Base-by-base conservation (phyloP, 2,329 filamentous ascomycete genomes). In the Aureobasidium sp. region DNA sequence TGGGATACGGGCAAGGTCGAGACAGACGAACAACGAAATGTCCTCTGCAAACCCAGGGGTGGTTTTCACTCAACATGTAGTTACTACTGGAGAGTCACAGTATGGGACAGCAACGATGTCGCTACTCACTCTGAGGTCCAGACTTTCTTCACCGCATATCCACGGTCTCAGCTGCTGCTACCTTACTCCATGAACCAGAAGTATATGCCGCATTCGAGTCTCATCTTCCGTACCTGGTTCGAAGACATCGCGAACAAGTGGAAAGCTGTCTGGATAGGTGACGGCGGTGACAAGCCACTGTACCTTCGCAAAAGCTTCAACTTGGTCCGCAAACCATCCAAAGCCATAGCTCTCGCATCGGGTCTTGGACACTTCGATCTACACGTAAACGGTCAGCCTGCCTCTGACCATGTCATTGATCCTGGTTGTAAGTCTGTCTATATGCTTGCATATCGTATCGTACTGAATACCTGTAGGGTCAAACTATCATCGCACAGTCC, bases 221-320 rank as follows among this genome's bases (percentile, higher is more conserved):
- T 77, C 13, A 76, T 77, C 60, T 76, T 77, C 61, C 70, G 74
- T 32, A 72, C 74, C 5, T 77, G 74, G 75, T 76, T 76, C 55
- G 74, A 76, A 64, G 72, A 76, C 42, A 71, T 74, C 61, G 64
- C 66, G 21, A 74, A 76, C 62, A 68, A 73, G 39, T 76, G 74
- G 73, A 75, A 76, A 59, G 74, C 69, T 4, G 73, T 75, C 2
- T 76, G 74, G 74, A 72, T 77, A 36, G 74, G 74, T 16, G 67
- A 77, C 53, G 72, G 73, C 36, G 69, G 72, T 29, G 74, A 76
- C 59, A 76, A 76, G 47, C 74, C 74, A 27, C 62, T 76, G 3
- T 77, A 77, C 57, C 63, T 76, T n/a, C 72, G 74, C 25, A 74
- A 73, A 58, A 44, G 66, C 21, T 64, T 76, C 49, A 64, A 63